phyloP scores from a whole-genome alignment of 2,329 filamentous ascomycete genomes.

The Colletotrichum euphorbiae region DNA sequence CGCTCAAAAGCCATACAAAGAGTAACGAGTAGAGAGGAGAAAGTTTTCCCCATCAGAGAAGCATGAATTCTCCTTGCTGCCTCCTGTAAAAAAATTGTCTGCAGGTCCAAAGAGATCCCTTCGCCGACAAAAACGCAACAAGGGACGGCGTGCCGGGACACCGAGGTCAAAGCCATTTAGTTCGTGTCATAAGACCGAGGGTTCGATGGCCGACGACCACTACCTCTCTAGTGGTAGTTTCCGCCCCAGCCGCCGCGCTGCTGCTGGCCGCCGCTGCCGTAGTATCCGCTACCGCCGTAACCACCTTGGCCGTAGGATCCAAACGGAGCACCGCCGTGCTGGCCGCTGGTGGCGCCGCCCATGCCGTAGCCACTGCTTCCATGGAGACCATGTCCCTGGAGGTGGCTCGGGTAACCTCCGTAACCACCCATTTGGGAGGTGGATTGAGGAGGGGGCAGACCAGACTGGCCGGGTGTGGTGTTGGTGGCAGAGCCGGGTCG shows the following conservation, averaged over 20 bases:
- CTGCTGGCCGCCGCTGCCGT: conserved; percentile 55
- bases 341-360: conserved; percentile 62
- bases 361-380: conserved; percentile 67
- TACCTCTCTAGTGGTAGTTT: conserved; percentile 66
- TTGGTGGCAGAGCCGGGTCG: conserved; percentile 70
- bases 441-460: conserved; percentile 67
- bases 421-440: conserved; percentile 67
- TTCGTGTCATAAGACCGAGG: background rate
- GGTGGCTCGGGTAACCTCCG: conserved; percentile 66
- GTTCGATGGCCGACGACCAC: conserved; percentile 42
- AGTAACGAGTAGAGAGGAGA: conserved; percentile 41
- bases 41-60: conserved; percentile 31
- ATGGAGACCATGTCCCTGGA: conserved; percentile 65
- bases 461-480: conserved; percentile 61
- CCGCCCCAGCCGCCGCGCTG: conserved; percentile 68
- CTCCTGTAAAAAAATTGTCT: conserved; percentile 33
- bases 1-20: conserved; percentile 42
- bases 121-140: conserved; percentile 37
- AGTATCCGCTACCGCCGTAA: conserved; percentile 61
- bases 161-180: conserved; percentile 11
- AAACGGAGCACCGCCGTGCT: conserved; percentile 66
- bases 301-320: conserved; percentile 62
- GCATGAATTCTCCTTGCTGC: conserved; percentile 39
- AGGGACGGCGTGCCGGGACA: conserved; percentile 23
- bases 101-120: conserved; percentile 40